Percentiles rank a stretch among this genome's conserved stretches.
Conservation (phyloP, 331 rosid genomes). For the Arachis monticola region DNA sequence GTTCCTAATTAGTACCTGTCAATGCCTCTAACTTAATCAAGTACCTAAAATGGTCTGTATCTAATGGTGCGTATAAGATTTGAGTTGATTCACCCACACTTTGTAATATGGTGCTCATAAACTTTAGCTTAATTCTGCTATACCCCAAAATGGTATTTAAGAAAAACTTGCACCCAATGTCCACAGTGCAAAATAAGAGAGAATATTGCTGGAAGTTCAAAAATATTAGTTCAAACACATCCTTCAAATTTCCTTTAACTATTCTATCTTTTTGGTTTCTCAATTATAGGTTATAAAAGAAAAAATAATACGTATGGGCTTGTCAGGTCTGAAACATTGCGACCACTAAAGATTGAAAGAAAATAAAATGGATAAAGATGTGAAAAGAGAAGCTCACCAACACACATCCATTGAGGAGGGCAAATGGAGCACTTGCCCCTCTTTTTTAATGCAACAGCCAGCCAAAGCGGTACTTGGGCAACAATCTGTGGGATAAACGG, state of each 20-base stretch:
- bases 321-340: background rate
- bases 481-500: conserved; percentile 85
- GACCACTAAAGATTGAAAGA: background rate
- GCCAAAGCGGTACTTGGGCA: conserved; percentile 84
- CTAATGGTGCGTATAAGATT: background rate
- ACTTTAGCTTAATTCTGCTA: background rate
- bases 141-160: conserved; percentile 4
- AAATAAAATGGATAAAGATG: background rate
- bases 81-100: background rate
- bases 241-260: conserved; percentile 16
- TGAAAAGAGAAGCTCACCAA: conserved; percentile 57
- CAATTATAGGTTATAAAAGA: conserved; percentile 1
- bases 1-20: background rate
- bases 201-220: background rate
- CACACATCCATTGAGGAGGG: conserved; percentile 82
- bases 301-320: conserved; percentile 6
- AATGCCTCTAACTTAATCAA: background rate
- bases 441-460: conserved; percentile 88
- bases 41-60: background rate
- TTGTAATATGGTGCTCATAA: background rate
- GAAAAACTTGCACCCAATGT: conserved; percentile 4
- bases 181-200: background rate
- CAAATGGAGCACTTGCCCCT: conserved; percentile 87
- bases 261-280: background rate
- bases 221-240: background rate